These are phyloP conservation scores for Rosa rugosa DNA, from an alignment of 306 rosid genomes.

Conservation along the genomic window DNA sequence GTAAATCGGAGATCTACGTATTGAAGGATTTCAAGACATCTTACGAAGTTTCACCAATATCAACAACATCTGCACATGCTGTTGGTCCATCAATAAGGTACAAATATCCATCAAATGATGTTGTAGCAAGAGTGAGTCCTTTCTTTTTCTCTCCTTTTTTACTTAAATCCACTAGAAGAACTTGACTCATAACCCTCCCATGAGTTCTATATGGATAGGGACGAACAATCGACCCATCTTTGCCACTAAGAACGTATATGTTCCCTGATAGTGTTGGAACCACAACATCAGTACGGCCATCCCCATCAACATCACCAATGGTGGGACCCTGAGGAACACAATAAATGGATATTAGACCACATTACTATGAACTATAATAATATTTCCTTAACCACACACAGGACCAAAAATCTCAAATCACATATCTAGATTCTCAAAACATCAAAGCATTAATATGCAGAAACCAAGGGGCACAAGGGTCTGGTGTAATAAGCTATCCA, in stretches of 20 bases:
- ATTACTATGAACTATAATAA: not conserved
- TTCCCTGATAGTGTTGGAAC: constrained; percentile 91
- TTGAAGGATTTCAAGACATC: constrained; percentile 31
- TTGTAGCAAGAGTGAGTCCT: constrained; percentile 87
- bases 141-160: constrained; percentile 71
- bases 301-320: constrained; percentile 92
- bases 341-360: constrained; percentile 6
- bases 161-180: constrained; percentile 84
- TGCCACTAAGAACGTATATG: constrained; percentile 90
- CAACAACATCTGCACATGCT: constrained; percentile 95
- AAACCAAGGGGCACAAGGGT: not conserved
- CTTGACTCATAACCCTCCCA: constrained; percentile 93
- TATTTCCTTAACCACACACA: not conserved
- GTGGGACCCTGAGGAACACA: constrained; percentile 71
- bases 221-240: constrained; percentile 80
- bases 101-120: constrained; percentile 94
- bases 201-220: constrained; percentile 90
- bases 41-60: constrained; percentile 99
- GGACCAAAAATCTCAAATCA: not conserved
- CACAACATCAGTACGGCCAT: constrained; percentile 92
- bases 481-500: not conserved
- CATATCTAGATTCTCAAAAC: constrained; percentile 7
- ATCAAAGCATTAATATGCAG: not conserved
- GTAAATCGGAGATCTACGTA: constrained; percentile 21
- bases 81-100: constrained; percentile 96